Conservation (phyloP, 495 filamentous ascomycete genomes). For the Hypoxylon fuscum region DNA sequence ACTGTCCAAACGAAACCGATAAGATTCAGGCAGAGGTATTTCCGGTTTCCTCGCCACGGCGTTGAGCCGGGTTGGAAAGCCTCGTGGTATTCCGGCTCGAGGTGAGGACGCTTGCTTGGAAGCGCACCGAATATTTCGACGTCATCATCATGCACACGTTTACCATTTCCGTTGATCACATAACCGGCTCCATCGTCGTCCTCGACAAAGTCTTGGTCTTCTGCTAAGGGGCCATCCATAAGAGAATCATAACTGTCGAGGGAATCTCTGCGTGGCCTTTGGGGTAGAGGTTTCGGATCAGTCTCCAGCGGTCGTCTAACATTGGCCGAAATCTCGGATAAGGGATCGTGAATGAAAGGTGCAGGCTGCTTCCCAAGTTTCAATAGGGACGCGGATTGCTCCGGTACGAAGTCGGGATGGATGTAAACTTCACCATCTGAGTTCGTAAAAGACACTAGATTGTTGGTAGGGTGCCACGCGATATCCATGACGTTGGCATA, state of each 20-base stretch:
- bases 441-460: conserved; percentile 88
- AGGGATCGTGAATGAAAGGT: conserved; percentile 84
- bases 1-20: conserved; percentile 97
- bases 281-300: conserved; percentile 62
- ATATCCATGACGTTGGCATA: conserved; percentile 84
- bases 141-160: conserved; percentile 67
- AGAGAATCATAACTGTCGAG: conserved; percentile 62
- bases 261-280: conserved; percentile 51
- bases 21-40: conserved; percentile 92
- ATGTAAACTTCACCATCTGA: conserved; percentile 93
- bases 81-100: conserved; percentile 76
- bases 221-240: conserved; percentile 54
- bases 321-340: conserved; percentile 76
- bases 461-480: conserved; percentile 89
- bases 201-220: conserved; percentile 82
- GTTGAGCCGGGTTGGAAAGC: conserved; percentile 94
- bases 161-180: conserved; percentile 72
- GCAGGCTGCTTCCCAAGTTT: conserved; percentile 70
- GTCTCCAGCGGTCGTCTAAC: conserved; percentile 63
- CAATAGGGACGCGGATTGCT: conserved; percentile 69
- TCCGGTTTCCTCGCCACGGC: conserved; percentile 91
- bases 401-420: conserved; percentile 77
- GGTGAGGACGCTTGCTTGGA: conserved; percentile 54
- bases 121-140: conserved; percentile 49
- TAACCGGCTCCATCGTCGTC: conserved; percentile 98